Evolutionary conservation across 345 rosid genomes (phyloP), one percentile per base, ranked within the genome.

Genomic region (Orychophragmus violaceus): DNA sequence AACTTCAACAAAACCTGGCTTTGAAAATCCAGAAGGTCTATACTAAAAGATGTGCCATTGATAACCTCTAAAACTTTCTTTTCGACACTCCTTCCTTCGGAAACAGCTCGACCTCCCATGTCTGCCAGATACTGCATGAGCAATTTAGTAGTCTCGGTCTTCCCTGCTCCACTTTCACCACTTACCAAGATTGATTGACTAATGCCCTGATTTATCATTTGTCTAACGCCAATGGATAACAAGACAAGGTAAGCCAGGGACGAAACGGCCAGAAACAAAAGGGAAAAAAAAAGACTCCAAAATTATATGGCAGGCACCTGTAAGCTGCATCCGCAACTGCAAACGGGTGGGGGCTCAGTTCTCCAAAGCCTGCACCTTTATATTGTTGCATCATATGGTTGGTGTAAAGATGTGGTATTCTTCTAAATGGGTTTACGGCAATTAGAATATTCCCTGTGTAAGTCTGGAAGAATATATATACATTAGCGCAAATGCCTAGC

Each of bases 111-210:
- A n/a, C 99, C 99, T 74, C 99, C 98, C 97, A 94, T 94, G 76
- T 83, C 89, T 48, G 99, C 99, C 70, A 94, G 97, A 78, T 94
- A 90, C 3, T 82, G 86, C 99, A 94, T 94, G 52, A 94, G 95
- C 82, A 78, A 80, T 75, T 93, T 94, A 32, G 99, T 94, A 72
- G 92, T 94, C 80, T 94, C 99, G 3, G 99, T 90, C 80, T 94
- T 94, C 67, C 99, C 97, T 0, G 99, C 99, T 37, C 99, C 99
- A 80, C 99, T 94, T 82, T 94, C 99, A 66, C 99, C 99, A 59
- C 97, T 94, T 5, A 94, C 99, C 83, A 94, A 77, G 66, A 94
- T 94, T n/a, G 97, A 80, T 72, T 94, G 99, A 70, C 97, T 94
- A 66, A 83, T 67, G 49, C 85, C 88, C 57, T 90, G 95, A 58